Evolutionary conservation across 345 rosid species (phyloP).

Genomic region (Excoecaria agallocha): DNA sequence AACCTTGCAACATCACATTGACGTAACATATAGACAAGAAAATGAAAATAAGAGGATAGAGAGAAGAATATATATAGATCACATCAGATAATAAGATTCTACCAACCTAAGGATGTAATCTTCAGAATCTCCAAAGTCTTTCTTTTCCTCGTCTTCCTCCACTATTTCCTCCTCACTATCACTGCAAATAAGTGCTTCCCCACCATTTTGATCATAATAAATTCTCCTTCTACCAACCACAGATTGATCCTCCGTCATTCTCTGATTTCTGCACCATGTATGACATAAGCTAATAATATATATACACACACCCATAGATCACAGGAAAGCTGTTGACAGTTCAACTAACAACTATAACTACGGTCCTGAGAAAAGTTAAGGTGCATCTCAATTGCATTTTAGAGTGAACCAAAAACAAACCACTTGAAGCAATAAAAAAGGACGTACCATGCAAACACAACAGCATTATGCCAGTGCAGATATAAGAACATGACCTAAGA

Average conservation of each 20-base stretch:
- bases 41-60: neutral
- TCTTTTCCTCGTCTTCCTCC: slow-evolving; percentile 85
- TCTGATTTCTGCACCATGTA: slow-evolving; percentile 70
- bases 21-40: neutral
- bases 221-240: slow-evolving; percentile 97
- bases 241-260: slow-evolving; percentile 99
- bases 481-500: neutral
- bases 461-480: neutral
- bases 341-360: neutral
- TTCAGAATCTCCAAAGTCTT: slow-evolving; percentile 70
- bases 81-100: slow-evolving; percentile 24
- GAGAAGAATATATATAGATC: slow-evolving; percentile 8
- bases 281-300: neutral
- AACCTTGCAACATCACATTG: neutral
- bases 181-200: slow-evolving; percentile 99
- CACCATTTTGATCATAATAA: slow-evolving; percentile 92
- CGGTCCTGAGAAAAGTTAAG: neutral
- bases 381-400: slow-evolving; percentile 1
- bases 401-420: neutral
- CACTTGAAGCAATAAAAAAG: neutral
- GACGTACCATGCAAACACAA: neutral
- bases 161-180: slow-evolving; percentile 92
- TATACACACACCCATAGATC: neutral
- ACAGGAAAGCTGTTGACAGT: neutral
- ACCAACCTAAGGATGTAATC: slow-evolving; percentile 89